Evolutionary conservation across 805 yeast species (phyloP), one percentile per base, ranked within the genome.

Genomic region (Wickerhamomyces xylosicus): DNA sequence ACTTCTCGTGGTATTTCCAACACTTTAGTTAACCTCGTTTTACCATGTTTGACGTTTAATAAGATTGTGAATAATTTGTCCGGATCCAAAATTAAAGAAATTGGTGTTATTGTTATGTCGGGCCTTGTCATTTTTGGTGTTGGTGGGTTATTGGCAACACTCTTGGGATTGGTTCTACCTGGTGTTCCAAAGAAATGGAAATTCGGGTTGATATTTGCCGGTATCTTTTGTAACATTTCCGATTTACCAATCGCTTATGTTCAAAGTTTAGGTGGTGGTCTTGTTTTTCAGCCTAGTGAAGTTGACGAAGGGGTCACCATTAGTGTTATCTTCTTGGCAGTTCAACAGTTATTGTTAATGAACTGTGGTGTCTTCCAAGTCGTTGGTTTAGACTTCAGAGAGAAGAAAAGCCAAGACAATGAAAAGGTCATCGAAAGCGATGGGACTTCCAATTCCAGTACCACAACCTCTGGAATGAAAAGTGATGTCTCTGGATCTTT

Each of bases 301-400:
- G 73, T 69, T 15, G 53, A 61, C 38, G 60, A 57, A 44, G 78
- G 77, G 5, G 74, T 71, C 27, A 74, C 77, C 4, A 66, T 28
- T 7, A 28, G 31, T 28, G n/a, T 13, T 7, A 15, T 28, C 6
- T 28, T 28, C 16, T 28, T 28, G 13, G 31, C 15, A 8, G n/a
- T 13, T 7, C 31, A 28, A 14, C 31, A 28, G 16, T 14, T 28
- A 7, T 28, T 28, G 13, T 7, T 28, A 6, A 28, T 28, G 31
- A 28, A 28, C 16, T 60, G 81, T 34, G 95, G 96, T 2, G 71
- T 84, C 37, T 80, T 79, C 59, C 68, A 77, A 44, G 58, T 87
- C 37, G 66, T 86, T n/a, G 81, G 78, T 32, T 63, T 75, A 54
- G 96, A 87, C 54, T 83, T 86, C 51, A 65, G 70, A 40, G 42